Evolutionary conservation across 1,284 basidiomycete species (phyloP), one percentile per base, ranked within the genome.

Genomic region (Apiotrichum mycotoxinovorans): DNA sequence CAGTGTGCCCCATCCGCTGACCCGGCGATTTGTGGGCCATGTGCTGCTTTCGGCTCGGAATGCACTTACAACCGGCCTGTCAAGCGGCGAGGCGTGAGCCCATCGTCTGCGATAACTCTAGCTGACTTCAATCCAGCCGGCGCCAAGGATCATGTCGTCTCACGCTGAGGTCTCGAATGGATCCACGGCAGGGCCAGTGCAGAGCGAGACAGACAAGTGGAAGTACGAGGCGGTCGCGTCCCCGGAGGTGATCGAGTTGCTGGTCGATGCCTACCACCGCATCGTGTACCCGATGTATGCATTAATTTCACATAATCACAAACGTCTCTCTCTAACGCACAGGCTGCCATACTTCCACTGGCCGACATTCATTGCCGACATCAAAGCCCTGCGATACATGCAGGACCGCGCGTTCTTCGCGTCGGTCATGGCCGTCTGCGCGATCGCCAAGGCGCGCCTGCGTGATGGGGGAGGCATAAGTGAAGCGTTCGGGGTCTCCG

Each of bases 331-430:
- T n/a, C 11, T 26, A 12, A 3, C 44, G 1, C 30, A 4, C 51
- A 74, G 73, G 34, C 62, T 69, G 45, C 63, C 66, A 11, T 72
- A 68, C 62, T 75, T 74, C 52, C 75, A 77, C 60, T 75, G 74
- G 70, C 74, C 75, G 4, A 66, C 71, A 0, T 73, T 74, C 56
- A 52, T 55, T 7, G 37, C 42, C 3, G 52, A 69, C 20, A 56
- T 76, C 35, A 57, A 59, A 0, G 51, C 54, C 1, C 51, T 64
- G 35, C 52, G 64, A 18, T 73, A 75, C 62, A 62, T 57, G 26
- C 60, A 54, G 41, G 68, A 71, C 43, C 64, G 67, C 3, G 62
- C 71, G 12, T 73, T 74, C 57, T 71, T 61, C 50, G 65, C 66
- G 25, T 50, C 63, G 5, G 60, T 66, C 25, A 71, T 73, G 68